Conservation (phyloP, 176 grass and related monocot genomes). For the Oryza rufipogon region DNA sequence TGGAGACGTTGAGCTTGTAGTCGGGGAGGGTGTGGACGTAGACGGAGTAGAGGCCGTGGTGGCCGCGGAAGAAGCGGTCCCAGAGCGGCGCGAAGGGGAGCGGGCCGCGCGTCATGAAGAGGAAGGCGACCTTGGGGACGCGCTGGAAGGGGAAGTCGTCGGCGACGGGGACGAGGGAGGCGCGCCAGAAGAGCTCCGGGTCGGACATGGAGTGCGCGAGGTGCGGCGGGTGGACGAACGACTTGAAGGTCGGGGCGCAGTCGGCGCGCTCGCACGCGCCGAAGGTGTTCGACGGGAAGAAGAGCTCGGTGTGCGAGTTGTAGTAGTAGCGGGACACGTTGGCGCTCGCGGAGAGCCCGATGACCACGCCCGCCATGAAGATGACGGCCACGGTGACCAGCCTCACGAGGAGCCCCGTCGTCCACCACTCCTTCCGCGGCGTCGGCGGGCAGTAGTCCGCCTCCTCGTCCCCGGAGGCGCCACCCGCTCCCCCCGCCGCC, state of each 20-base stretch:
- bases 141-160: slow-evolving; percentile 76
- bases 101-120: slow-evolving; percentile 75
- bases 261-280: slow-evolving; percentile 49
- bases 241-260: slow-evolving; percentile 51
- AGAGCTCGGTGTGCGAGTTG: slow-evolving; percentile 75
- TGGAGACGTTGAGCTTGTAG: slow-evolving; percentile 82
- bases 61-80: slow-evolving; percentile 59
- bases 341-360: slow-evolving; percentile 62
- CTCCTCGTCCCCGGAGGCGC: slow-evolving; percentile 22
- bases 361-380: slow-evolving; percentile 83
- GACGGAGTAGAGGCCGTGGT: slow-evolving; percentile 75
- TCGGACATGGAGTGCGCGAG: slow-evolving; percentile 79
- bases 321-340: slow-evolving; percentile 73
- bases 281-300: slow-evolving; percentile 79
- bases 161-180: slow-evolving; percentile 57
- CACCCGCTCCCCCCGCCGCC: not conserved
- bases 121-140: slow-evolving; percentile 83
- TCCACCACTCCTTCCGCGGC: slow-evolving; percentile 53
- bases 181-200: slow-evolving; percentile 75
- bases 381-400: slow-evolving; percentile 54
- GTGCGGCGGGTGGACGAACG: slow-evolving; percentile 62
- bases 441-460: slow-evolving; percentile 48
- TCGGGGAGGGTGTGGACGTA: slow-evolving; percentile 83
- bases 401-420: slow-evolving; percentile 34
- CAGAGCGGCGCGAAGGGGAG: slow-evolving; percentile 68